phyloP scores from a whole-genome alignment of 2,329 filamentous ascomycete species.

The Nannizziopsis arthrosporioides region DNA sequence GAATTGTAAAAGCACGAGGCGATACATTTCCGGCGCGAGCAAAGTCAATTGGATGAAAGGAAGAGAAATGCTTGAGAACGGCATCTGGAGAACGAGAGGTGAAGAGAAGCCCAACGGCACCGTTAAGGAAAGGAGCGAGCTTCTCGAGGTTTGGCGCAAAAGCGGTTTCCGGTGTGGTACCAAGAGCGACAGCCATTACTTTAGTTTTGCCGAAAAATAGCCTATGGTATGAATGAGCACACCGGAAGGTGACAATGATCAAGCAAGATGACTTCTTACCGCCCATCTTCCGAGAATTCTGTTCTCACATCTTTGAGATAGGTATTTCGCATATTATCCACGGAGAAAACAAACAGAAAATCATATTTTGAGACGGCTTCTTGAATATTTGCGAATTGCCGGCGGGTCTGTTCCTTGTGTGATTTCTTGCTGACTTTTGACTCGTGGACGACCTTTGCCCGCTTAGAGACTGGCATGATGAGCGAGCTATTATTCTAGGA shows the following conservation, averaged over 20 bases:
- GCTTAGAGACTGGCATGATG: constrained; percentile 90
- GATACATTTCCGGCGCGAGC: constrained; percentile 74
- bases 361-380: constrained; percentile 74
- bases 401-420: constrained; percentile 74
- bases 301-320: constrained; percentile 83
- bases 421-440: constrained; percentile 88
- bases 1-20: constrained; percentile 64
- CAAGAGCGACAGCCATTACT: constrained; percentile 93
- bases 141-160: constrained; percentile 64
- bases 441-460: constrained; percentile 76
- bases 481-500: background rate
- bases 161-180: constrained; percentile 63
- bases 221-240: constrained; percentile 36
- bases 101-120: constrained; percentile 82
- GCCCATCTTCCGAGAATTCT: constrained; percentile 56
- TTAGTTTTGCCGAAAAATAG: constrained; percentile 99
- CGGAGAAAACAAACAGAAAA: constrained; percentile 82
- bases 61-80: constrained; percentile 60
- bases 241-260: background rate
- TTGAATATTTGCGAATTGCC: constrained; percentile 79
- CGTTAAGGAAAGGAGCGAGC: constrained; percentile 58
- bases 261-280: constrained; percentile 45
- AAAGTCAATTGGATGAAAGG: constrained; percentile 69
- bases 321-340: constrained; percentile 97
- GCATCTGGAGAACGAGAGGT: constrained; percentile 61